Percentiles rank a stretch among this genome's conserved stretches.
phyloP scores from a whole-genome alignment of 805 yeast genomes.

The Nakazawaea ernobii region DNA sequence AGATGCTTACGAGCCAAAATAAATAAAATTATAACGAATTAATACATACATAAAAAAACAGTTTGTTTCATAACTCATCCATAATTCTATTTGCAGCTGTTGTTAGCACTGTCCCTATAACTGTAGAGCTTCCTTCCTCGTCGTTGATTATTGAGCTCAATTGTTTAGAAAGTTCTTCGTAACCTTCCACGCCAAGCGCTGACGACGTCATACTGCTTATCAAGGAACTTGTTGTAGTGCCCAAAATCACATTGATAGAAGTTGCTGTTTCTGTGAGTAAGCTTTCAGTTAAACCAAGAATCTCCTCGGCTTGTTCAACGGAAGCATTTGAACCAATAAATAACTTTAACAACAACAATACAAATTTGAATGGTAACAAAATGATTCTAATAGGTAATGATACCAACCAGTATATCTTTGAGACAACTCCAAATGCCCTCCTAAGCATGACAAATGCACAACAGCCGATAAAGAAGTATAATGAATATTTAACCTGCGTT shows the following conservation, averaged over 20 bases:
- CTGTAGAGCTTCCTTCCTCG: neutral
- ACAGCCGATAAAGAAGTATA: slow-evolving; percentile 8
- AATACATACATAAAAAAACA: neutral
- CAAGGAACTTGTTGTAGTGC: neutral
- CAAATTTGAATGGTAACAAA: slow-evolving; percentile 5
- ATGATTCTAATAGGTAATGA: slow-evolving; percentile 8
- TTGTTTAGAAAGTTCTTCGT: slow-evolving; percentile 4
- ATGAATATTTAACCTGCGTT: slow-evolving; percentile 10
- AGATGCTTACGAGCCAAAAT: slow-evolving; percentile 33
- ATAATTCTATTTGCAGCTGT: neutral
- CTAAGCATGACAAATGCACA: slow-evolving; percentile 8
- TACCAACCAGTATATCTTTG: slow-evolving; percentile 7
- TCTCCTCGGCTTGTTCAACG: neutral
- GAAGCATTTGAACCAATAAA: slow-evolving; percentile 1
- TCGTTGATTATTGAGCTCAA: slow-evolving; percentile 9
- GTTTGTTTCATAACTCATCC: slow-evolving; percentile 4
- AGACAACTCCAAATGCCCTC: slow-evolving; percentile 3
- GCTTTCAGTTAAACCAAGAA: neutral
- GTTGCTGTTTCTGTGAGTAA: neutral
- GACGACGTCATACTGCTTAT: neutral
- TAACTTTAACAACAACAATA: slow-evolving; percentile 1
- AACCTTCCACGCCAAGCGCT: neutral
- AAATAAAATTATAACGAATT: neutral
- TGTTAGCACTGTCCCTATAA: neutral
- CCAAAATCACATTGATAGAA: neutral